Percentiles rank a stretch among this genome's conserved stretches.
Evolutionary conservation across 2,329 filamentous ascomycete genomes (phyloP).

Genomic region (Akanthomyces dipterigenus): DNA sequence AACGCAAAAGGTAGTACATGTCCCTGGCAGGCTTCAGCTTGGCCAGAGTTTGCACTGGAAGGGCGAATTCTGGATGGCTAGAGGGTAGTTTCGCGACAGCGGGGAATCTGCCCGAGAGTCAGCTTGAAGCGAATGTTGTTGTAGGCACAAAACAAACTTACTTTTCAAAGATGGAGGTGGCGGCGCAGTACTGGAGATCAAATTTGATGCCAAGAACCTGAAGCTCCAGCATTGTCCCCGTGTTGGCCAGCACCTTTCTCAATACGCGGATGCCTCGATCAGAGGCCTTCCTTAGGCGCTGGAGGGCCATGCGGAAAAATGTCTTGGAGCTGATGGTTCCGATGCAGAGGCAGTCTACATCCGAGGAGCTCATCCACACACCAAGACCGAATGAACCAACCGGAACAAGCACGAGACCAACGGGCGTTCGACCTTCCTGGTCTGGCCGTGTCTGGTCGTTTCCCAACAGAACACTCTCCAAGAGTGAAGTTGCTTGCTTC

Average conservation of each 20-base stretch:
- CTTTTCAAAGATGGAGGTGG: conserved; percentile 46
- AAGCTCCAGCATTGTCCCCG: conserved; percentile 59
- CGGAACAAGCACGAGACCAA: conserved; percentile 44
- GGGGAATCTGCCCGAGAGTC: conserved; percentile 33
- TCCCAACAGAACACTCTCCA: conserved; percentile 37
- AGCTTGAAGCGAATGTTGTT: neutral
- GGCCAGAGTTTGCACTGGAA: conserved; percentile 48
- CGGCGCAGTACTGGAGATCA: conserved; percentile 61
- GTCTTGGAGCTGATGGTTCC: conserved; percentile 53
- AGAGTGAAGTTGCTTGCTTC: conserved; percentile 36
- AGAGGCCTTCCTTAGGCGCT: conserved; percentile 44
- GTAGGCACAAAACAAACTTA: conserved; percentile 14
- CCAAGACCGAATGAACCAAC: conserved; percentile 62
- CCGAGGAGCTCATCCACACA: conserved; percentile 53
- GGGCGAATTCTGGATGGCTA: conserved; percentile 46
- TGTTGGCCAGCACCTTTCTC: conserved; percentile 50
- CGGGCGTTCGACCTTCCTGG: conserved; percentile 16
- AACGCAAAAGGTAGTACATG: conserved; percentile 51
- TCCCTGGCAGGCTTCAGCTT: conserved; percentile 61
- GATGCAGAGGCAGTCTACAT: conserved; percentile 61
- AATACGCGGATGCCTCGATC: conserved; percentile 41
- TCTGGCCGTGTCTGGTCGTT: conserved; percentile 14
- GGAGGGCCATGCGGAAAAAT: conserved; percentile 53
- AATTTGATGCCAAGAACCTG: conserved; percentile 51
- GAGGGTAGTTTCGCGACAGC: conserved; percentile 39